Base-by-base conservation (phyloP, 768 basidiomycete genomes). In the Gymnopilus junonius region DNA sequence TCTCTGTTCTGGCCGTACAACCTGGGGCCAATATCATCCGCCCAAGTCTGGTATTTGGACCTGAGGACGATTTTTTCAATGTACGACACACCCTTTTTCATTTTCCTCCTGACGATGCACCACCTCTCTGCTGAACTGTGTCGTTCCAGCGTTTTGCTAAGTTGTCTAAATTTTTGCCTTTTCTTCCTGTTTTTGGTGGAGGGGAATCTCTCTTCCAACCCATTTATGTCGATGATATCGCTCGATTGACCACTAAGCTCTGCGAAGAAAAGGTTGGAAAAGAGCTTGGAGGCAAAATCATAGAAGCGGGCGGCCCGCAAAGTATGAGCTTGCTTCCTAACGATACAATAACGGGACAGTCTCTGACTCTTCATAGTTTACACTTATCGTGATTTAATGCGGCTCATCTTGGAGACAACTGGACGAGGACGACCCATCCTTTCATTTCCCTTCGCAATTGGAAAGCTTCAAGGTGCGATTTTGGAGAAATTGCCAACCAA, bases 141-240 rank as follows among this genome's bases (percentile, higher is more conserved):
- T 15, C n/a, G 15, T n/a, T 32, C 14, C 65, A 91, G 90, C 80
- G 87, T 43, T 91, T 93, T 68, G 85, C 87, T 31, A 79, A 75
- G 27, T 73, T 93, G 29, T 83, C 88, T 0, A 79, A 77, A 54
- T 78, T 84, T 63, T 74, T 92, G 34, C 91, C 91, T 2, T 87
- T 91, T 70, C 73, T 92, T 27, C 91, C 91, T n/a, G 88, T 93
- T 5, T 92, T 91, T 69, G 88, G 85, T 8, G 87, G 87, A n/a
- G 91, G 92, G 1, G 73, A 65, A 10, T 77, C 88, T 6, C 80
- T 76, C 25, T 92, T 92, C 69, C 91, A 92, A 67, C 90, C 91
- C 12, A 86, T 92, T 11, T 92, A 86, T 69, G 90, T 86, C 1
- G 87, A 83, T 0, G 91, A 94, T 70, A 67, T 94, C 31, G 89